phyloP scores from a whole-genome alignment of 768 basidiomycete genomes.

The Russula abietina region DNA sequence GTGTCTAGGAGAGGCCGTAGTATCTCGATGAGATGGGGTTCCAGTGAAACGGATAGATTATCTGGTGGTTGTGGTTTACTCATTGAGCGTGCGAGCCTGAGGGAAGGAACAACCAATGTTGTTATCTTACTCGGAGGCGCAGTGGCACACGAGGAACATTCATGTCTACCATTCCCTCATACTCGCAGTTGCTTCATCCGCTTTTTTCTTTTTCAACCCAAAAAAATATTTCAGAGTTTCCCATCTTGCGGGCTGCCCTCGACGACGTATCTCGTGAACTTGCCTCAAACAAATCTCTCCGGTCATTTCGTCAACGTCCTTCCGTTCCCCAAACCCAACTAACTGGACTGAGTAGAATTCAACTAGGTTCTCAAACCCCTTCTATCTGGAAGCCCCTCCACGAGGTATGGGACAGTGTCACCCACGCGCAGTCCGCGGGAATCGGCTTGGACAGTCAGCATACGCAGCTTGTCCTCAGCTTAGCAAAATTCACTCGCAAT shows the following conservation, averaged over 20 bases:
- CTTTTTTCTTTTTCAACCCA: constrained; percentile 5
- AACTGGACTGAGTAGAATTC: constrained; percentile 7
- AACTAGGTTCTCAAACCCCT: constrained; percentile 15
- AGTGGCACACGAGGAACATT: background rate
- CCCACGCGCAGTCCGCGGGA: constrained; percentile 27
- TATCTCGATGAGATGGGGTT: constrained; percentile 50
- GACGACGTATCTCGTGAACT: constrained; percentile 14
- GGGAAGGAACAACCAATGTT: background rate
- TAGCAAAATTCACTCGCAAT: constrained; percentile 80
- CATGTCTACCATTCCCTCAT: background rate
- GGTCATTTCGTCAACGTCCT: constrained; percentile 4
- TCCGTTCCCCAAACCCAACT: background rate
- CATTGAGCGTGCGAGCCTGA: background rate
- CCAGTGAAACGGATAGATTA: constrained; percentile 61
- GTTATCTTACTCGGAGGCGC: background rate
- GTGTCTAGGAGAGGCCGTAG: constrained; percentile 43
- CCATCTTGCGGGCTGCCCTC: background rate
- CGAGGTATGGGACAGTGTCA: constrained; percentile 43
- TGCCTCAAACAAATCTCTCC: constrained; percentile 15
- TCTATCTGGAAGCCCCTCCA: constrained; percentile 21
- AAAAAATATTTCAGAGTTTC: background rate
- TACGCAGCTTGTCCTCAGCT: constrained; percentile 29
- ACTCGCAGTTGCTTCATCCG: constrained; percentile 13
- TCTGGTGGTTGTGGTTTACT: background rate
- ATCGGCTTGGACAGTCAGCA: constrained; percentile 39